Conservation (phyloP, 139 green algal genomes). For the Monoraphidium neglectum region DNA sequence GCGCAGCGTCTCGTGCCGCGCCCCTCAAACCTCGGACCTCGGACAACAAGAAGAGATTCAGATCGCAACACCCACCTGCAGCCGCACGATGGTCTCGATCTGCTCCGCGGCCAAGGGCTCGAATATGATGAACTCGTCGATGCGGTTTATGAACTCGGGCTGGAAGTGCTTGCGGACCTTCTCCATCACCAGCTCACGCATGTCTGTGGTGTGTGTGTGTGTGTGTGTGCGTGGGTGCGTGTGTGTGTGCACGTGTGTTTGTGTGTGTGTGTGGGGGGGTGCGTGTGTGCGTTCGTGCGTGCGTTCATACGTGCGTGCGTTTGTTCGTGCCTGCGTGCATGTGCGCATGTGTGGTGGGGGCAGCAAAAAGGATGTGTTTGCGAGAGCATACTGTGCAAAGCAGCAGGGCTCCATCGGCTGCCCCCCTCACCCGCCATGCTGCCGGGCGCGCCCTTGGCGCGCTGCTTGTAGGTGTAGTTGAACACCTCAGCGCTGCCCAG, state of each 20-base stretch:
- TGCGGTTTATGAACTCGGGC: slow-evolving; percentile 97
- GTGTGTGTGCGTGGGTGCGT: background rate
- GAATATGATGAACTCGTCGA: slow-evolving; percentile 99
- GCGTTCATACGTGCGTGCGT: no score
- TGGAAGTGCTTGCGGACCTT: slow-evolving; percentile 82
- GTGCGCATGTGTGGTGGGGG: no score
- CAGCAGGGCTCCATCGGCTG: no score
- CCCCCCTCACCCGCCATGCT: background rate
- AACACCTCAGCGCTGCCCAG: slow-evolving; percentile 71
- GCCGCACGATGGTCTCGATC: slow-evolving; percentile 83
- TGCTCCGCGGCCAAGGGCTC: slow-evolving; percentile 75
- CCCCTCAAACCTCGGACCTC: no score
- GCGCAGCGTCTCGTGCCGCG: no score
- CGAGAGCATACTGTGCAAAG: no score
- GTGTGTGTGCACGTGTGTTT: background rate
- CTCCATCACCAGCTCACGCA: slow-evolving; percentile 60
- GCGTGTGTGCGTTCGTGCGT: no score
- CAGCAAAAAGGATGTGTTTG: no score
- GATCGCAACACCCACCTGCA: no score
- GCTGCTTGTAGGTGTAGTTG: slow-evolving; percentile 20
- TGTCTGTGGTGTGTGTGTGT: slow-evolving; percentile 3
- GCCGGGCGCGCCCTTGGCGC: background rate
- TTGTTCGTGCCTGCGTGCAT: no score
- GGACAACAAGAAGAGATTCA: no score
- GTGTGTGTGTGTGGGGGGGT: no score